phyloP scores from a whole-genome alignment of 2,329 filamentous ascomycete genomes.

The Sarocladium brachiariae region DNA sequence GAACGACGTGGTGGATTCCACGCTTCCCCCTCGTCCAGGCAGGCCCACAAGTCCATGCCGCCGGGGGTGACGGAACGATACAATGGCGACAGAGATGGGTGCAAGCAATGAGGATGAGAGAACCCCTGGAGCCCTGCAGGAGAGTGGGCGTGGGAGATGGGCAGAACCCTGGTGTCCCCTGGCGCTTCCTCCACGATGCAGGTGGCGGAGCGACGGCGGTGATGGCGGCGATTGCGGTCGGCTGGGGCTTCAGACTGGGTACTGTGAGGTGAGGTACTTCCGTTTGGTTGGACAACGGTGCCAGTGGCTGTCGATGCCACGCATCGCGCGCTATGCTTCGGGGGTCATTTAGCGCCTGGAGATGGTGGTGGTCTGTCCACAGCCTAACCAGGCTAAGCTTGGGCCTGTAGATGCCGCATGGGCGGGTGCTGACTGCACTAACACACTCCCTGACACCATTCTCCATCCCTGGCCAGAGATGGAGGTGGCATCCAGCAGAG shows the following conservation, averaged over 20 bases:
- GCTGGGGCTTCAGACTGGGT: not conserved
- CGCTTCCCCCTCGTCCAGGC: not conserved
- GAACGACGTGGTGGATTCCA: conserved; percentile 1
- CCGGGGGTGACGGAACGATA: conserved; percentile 8
- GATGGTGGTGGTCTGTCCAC: not conserved
- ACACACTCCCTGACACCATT: conserved; percentile 6
- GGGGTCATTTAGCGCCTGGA: not conserved
- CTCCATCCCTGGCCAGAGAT: not conserved
- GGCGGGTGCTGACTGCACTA: conserved; percentile 5
- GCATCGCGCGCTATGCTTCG: not conserved
- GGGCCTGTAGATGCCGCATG: not conserved
- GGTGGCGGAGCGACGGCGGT: conserved; percentile 6
- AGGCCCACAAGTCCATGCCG: conserved; percentile 7
- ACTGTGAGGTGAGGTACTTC: conserved; percentile 4
- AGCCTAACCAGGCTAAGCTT: not conserved
- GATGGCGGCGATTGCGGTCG: conserved; percentile 2
- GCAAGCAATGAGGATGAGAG: not conserved
- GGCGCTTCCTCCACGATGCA: conserved; percentile 4
- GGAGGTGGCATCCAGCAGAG: not conserved
- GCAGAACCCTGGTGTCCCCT: conserved; percentile 3
- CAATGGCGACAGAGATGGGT: not conserved
- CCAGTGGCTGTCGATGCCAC: not conserved
- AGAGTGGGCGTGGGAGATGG: not conserved
- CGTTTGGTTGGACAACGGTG: not conserved
- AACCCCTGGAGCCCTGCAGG: conserved; percentile 10